These are phyloP conservation scores for Ogataea ganodermae DNA, from an alignment of 805 yeast genomes.

Conservation along the genomic window DNA sequence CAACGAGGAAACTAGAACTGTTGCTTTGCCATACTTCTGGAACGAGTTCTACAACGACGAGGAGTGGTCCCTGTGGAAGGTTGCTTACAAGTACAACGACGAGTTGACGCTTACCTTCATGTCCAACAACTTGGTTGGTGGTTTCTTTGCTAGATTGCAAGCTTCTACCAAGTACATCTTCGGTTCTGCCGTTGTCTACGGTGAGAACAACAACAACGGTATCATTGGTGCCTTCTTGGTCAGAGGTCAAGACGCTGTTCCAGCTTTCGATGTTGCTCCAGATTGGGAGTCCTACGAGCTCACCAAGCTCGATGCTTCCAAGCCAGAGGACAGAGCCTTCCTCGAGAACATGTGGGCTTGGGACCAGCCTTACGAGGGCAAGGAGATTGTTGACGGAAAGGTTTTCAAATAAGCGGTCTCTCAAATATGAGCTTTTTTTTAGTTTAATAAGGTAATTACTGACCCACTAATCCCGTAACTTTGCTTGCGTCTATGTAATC, in stretches of 20 bases:
- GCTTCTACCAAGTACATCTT: slow-evolving; percentile 94
- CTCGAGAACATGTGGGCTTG: slow-evolving; percentile 94
- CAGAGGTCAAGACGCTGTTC: slow-evolving; percentile 88
- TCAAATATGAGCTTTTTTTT: not conserved
- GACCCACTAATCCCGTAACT: not conserved
- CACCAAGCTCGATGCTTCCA: slow-evolving; percentile 79
- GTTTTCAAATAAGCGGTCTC: slow-evolving; percentile 73
- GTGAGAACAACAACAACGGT: slow-evolving; percentile 98
- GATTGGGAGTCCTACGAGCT: slow-evolving; percentile 95
- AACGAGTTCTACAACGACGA: slow-evolving; percentile 80
- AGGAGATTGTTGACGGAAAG: slow-evolving; percentile 96
- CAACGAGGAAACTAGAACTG: slow-evolving; percentile 94
- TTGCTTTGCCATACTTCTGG: slow-evolving; percentile 98
- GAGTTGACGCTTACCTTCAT: slow-evolving; percentile 95
- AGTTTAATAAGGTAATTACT: not conserved
- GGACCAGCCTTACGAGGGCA: slow-evolving; percentile 90
- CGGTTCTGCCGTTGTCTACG: slow-evolving; percentile 92
- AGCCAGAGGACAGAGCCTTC: slow-evolving; percentile 75
- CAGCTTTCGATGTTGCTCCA: slow-evolving; percentile 98
- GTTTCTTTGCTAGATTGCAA: slow-evolving; percentile 92
- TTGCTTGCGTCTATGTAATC: slow-evolving; percentile 6
- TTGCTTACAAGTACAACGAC: slow-evolving; percentile 96
- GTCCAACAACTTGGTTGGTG: slow-evolving; percentile 98
- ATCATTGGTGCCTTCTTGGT: slow-evolving; percentile 92
- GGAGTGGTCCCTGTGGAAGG: slow-evolving; percentile 95